phyloP scores from a whole-genome alignment of 441 rosid genomes.

The Kokia cookei region DNA sequence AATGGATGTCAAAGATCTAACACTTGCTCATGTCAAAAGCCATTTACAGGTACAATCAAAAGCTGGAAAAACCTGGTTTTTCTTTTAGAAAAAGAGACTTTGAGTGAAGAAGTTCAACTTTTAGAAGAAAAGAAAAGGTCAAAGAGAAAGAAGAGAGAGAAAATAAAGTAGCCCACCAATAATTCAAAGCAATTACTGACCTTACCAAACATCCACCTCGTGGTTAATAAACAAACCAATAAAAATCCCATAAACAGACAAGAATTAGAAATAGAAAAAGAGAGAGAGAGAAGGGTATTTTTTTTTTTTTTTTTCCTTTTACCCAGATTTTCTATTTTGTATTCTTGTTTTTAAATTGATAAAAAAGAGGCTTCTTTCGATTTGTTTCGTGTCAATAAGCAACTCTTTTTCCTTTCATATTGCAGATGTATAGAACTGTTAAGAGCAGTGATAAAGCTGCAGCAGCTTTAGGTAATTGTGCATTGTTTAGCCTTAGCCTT shows the following conservation, averaged over 20 bases:
- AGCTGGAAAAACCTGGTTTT: neutral
- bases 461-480: constrained; percentile 27
- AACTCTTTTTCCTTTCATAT: neutral
- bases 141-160: too few relatives aligned
- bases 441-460: constrained; percentile 35
- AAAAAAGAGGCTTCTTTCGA: neutral
- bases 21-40: constrained; percentile 41
- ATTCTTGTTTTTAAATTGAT: neutral
- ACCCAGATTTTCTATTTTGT: neutral
- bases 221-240: constrained; percentile 21
- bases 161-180: constrained; percentile 24
- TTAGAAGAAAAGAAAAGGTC: constrained; percentile 1
- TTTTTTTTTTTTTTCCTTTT: constrained; percentile 5
- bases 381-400: neutral
- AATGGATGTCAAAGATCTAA: constrained; percentile 42
- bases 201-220: constrained; percentile 29
- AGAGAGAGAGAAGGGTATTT: too few relatives aligned
- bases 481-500: neutral
- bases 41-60: constrained; percentile 30
- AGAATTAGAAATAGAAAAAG: neutral
- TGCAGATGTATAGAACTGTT: constrained; percentile 44
- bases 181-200: constrained; percentile 18
- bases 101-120: constrained; percentile 22
- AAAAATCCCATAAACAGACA: constrained; percentile 6
- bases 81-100: constrained; percentile 18